phyloP scores from a whole-genome alignment of 176 grass and related monocot species.

The Triticum dicoccoides region DNA sequence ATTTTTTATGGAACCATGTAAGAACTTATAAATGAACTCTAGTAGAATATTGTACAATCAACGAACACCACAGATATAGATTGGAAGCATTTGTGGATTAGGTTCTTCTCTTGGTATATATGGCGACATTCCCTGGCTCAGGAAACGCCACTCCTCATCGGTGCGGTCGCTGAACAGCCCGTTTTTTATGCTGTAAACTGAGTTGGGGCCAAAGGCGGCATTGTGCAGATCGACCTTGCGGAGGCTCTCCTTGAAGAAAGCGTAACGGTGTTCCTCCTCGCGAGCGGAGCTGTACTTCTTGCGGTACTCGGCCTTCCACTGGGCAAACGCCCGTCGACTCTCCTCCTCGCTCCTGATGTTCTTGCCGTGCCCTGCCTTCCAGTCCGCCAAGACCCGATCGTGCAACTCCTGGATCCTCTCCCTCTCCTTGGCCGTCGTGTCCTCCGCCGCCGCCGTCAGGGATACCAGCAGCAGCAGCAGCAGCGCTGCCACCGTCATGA shows the following conservation, averaged over 20 bases:
- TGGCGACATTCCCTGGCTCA: too few species aligned
- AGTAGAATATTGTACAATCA: too few species aligned
- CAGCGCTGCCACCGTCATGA: not conserved
- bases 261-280: not conserved
- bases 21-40: not conserved
- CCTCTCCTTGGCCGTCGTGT: not conserved
- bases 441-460: not conserved
- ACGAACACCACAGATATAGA: too few species aligned
- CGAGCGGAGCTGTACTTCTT: not conserved
- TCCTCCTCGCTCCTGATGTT: not conserved
- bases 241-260: not conserved
- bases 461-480: not conserved
- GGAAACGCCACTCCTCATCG: not conserved
- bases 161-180: not conserved
- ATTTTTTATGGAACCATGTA: not conserved
- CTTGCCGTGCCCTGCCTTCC: not conserved
- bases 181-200: not conserved
- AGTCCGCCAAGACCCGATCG: not conserved
- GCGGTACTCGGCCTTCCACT: not conserved
- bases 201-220: not conserved
- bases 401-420: not conserved
- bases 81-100: too few species aligned
- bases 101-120: too few species aligned
- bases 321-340: not conserved
- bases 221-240: not conserved